Evolutionary conservation across 2,329 filamentous ascomycete genomes (phyloP).

Genomic region (Fusarium xylarioides): DNA sequence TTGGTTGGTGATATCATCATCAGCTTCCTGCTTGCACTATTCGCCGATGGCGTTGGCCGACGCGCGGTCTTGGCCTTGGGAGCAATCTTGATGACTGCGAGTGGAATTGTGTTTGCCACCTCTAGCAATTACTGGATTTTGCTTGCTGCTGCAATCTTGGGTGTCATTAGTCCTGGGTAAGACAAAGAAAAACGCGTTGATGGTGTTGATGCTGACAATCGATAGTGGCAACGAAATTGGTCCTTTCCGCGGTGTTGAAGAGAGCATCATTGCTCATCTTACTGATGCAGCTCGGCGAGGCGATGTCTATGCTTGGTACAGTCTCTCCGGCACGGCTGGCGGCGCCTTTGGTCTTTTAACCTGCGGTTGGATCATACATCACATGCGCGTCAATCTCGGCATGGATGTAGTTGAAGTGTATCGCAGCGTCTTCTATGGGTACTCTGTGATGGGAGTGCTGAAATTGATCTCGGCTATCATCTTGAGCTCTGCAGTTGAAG

Average conservation of each 20-base stretch:
- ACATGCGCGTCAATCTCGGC: constrained; percentile 52
- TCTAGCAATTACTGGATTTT: constrained; percentile 66
- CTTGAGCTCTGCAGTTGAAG: constrained; percentile 59
- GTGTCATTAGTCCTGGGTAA: constrained; percentile 67
- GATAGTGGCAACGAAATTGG: constrained; percentile 70
- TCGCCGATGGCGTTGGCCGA: constrained; percentile 67
- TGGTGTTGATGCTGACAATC: not conserved
- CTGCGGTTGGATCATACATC: constrained; percentile 67
- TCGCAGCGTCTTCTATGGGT: constrained; percentile 59
- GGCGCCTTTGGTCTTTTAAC: constrained; percentile 67
- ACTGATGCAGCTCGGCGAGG: constrained; percentile 56
- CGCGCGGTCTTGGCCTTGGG: constrained; percentile 63
- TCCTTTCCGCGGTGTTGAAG: constrained; percentile 69
- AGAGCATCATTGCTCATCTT: constrained; percentile 67
- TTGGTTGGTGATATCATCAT: constrained; percentile 67
- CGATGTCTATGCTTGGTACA: constrained; percentile 72
- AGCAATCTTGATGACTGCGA: constrained; percentile 63
- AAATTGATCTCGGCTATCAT: constrained; percentile 63
- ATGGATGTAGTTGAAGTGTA: constrained; percentile 61
- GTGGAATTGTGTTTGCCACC: constrained; percentile 64
- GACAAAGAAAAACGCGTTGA: accelerated
- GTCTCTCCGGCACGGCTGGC: constrained; percentile 65
- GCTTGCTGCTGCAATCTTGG: constrained; percentile 65
- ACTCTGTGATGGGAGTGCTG: constrained; percentile 57
- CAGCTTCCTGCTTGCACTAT: constrained; percentile 65